phyloP scores from a whole-genome alignment of 176 grass and related monocot genomes.

The Musa schizocarpa region DNA sequence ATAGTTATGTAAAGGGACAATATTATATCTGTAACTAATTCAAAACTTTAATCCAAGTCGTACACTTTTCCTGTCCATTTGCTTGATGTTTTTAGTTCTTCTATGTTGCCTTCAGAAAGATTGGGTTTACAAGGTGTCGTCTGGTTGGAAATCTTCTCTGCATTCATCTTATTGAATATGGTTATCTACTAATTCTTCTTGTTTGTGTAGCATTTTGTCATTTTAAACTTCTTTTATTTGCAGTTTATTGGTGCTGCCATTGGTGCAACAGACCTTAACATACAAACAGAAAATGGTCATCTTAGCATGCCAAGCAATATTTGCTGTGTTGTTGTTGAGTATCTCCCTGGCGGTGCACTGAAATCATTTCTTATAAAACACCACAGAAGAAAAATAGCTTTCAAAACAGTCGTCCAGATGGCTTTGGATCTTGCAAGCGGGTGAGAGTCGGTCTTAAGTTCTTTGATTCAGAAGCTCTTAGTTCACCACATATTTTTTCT shows the following conservation, averaged over 20 bases:
- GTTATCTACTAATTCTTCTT: background rate
- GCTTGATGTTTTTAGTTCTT: too few relatives aligned
- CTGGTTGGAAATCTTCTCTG: too few relatives aligned
- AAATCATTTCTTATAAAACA: slow-evolving; percentile 99
- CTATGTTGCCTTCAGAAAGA: too few relatives aligned
- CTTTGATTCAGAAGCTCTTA: background rate
- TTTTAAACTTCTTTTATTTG: slow-evolving; percentile 1
- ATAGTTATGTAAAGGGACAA: background rate
- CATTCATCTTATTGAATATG: background rate
- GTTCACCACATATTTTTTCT: background rate
- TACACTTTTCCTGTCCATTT: background rate
- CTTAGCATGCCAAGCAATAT: slow-evolving; percentile 85
- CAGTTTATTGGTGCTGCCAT: slow-evolving; percentile 97
- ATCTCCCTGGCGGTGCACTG: slow-evolving; percentile 86
- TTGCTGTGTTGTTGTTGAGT: slow-evolving; percentile 62
- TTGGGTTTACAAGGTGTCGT: too few relatives aligned
- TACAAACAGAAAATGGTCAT: slow-evolving; percentile 88
- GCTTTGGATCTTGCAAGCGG: slow-evolving; percentile 88
- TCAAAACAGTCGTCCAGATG: slow-evolving; percentile 87
- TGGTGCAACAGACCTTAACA: slow-evolving; percentile 82
- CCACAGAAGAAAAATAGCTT: slow-evolving; percentile 88
- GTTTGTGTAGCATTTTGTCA: slow-evolving; percentile 18
- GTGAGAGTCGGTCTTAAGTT: slow-evolving; percentile 29
- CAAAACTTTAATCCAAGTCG: background rate
- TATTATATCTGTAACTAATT: background rate